phyloP scores from a whole-genome alignment of 495 filamentous ascomycete genomes.

The Usnea hakonensis region DNA sequence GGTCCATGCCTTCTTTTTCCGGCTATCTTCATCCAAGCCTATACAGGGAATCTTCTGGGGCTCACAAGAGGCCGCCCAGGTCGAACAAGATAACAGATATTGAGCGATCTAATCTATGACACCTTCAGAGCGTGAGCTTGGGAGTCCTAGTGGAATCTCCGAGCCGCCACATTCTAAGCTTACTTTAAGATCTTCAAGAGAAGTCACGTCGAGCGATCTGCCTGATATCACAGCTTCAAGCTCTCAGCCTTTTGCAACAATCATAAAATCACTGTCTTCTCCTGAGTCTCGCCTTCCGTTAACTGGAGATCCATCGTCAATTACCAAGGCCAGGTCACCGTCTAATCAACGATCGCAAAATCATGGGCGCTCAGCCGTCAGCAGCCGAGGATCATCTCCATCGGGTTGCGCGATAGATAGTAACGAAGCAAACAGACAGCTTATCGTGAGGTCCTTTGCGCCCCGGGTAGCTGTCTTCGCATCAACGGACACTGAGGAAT shows the following conservation, averaged over 20 bases:
- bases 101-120: constrained; percentile 2
- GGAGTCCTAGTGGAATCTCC: background rate
- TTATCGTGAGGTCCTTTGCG: constrained; percentile 76
- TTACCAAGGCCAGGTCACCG: constrained; percentile 9
- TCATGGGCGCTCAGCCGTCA: constrained; percentile 38
- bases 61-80: background rate
- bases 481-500: constrained; percentile 71
- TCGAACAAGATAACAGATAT: background rate
- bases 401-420: constrained; percentile 44
- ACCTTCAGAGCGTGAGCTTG: constrained; percentile 8
- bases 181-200: constrained; percentile 11
- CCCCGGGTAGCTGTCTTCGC: constrained; percentile 80
- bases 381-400: constrained; percentile 45
- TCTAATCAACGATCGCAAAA: background rate
- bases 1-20: background rate
- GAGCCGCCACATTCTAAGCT: constrained; percentile 6
- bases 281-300: constrained; percentile 8
- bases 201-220: constrained; percentile 3
- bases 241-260: background rate
- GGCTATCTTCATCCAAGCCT: background rate
- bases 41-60: background rate
- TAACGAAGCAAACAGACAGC: constrained; percentile 57
- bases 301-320: background rate
- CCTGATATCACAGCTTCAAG: background rate
- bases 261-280: background rate